Evolutionary conservation across 2,329 filamentous ascomycete genomes (phyloP), one percentile per base, ranked within the genome.

Genomic region (Aspergillus sp.): DNA sequence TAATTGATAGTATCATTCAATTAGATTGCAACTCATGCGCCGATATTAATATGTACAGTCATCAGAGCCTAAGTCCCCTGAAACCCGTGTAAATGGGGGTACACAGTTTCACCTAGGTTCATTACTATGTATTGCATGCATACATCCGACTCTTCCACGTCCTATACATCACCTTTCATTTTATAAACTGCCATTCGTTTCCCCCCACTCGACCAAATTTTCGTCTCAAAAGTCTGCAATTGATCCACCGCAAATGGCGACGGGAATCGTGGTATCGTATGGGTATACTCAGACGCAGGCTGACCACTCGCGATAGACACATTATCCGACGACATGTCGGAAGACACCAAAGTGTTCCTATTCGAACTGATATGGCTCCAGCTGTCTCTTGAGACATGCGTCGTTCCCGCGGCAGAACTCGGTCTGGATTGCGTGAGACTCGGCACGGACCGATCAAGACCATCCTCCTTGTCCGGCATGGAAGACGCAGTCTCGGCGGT

Each of bases 191-290:
- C 30, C 17, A 38, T 38, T 24, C 9, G 17, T 19, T 50, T 50
- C 42, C n/a, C 11, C 8, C 36, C 36, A 19, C 16, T 38, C 9
- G 53, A 52, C 53, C 50, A 55, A 38, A 55, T 55, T 40, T 52
- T 55, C 33, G 53, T 55, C 53, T 55, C 53, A 22, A 55, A 52
- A 7, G 50, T 41, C 33, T 54, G 52, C n/a, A 30, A 22, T 3
- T 45, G 43, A 14, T 48, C 45, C 3, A 46, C 45, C 5, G 49
- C 35, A 41, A 55, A 52, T 6, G 53, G 53, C 14, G 50, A 49
- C 2, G 38, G 30, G 11, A 55, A 30, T 17, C 26, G 42, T 7
- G 43, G 16, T 17, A 40, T 10, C 4, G 40, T 42, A 20, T 26
- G n/a, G 4, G 45, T 33, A 19, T 43, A 35, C 32, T 35, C 41